Conservation (phyloP, 1,284 basidiomycete species). For the Anthracocystis setariae region DNA sequence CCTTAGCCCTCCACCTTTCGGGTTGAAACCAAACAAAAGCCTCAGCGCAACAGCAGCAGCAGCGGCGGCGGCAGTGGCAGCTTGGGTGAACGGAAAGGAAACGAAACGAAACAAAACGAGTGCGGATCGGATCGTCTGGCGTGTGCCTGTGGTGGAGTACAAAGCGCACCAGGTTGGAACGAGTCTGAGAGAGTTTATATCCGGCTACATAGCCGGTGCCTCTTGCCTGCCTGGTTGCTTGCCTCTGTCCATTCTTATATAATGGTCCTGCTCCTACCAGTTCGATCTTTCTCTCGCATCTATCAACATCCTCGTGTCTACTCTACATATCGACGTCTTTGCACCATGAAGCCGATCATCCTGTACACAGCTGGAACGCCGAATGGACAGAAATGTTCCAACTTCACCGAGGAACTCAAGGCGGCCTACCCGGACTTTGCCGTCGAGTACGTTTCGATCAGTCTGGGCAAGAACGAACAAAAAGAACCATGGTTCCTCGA, state of each 20-base stretch:
- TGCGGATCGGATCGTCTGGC: too few relatives aligned
- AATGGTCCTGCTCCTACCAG: neutral
- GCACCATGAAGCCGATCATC: conserved; percentile 47
- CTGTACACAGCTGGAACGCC: conserved; percentile 53
- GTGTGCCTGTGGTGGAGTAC: too few relatives aligned
- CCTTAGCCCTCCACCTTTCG: neutral
- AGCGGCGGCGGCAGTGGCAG: too few relatives aligned
- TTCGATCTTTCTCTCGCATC: neutral
- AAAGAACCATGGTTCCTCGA: conserved; percentile 56
- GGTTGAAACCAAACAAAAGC: too few relatives aligned
- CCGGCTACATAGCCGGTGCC: conserved; percentile 6
- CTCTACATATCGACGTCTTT: neutral
- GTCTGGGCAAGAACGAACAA: conserved; percentile 49
- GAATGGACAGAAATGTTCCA: conserved; percentile 47
- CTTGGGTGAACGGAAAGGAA: too few relatives aligned
- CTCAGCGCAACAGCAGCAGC: too few relatives aligned
- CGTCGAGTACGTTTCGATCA: conserved; percentile 31
- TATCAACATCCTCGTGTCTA: neutral
- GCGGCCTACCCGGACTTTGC: conserved; percentile 43
- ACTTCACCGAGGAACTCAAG: conserved; percentile 57
- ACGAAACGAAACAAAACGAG: too few relatives aligned
- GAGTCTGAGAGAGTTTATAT: too few relatives aligned
- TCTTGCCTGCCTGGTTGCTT: neutral
- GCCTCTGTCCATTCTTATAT: neutral
- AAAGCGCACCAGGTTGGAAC: too few relatives aligned